A percentile compares a stretch with the other conserved stretches of the same genome.
These are phyloP conservation scores for Sonneratia caseolaris DNA, from an alignment of 345 rosid genomes.

Conservation along the genomic window DNA sequence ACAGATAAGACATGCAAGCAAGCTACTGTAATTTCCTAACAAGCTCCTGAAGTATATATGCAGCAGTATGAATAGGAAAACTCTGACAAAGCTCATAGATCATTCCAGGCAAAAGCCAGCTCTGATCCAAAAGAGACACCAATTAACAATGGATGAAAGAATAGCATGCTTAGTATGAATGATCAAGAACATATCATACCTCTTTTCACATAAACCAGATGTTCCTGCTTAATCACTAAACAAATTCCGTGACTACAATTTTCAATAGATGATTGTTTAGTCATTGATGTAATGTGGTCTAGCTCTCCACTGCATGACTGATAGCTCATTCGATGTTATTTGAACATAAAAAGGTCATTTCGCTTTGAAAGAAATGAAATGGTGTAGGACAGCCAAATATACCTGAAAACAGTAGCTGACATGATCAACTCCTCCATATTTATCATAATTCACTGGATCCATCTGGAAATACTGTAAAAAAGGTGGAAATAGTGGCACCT, in stretches of 20 bases:
- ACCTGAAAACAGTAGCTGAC: slow-evolving; percentile 90
- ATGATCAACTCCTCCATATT: slow-evolving; percentile 71
- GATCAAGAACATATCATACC: neutral
- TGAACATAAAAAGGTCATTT: neutral
- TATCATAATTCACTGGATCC: slow-evolving; percentile 57
- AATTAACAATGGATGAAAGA: neutral
- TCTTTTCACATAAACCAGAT: neutral
- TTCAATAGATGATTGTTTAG: neutral
- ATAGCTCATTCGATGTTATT: neutral
- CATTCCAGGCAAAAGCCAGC: neutral
- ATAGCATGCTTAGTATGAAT: neutral
- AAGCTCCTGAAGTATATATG: neutral
- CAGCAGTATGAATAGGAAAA: neutral
- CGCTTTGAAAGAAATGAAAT: neutral
- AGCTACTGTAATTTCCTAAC: neutral
- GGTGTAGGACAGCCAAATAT: slow-evolving; percentile 9
- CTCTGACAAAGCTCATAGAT: neutral
- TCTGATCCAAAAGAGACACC: neutral
- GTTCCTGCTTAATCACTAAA: neutral
- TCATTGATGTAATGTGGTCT: neutral
- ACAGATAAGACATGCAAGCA: neutral
- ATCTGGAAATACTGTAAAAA: slow-evolving; percentile 74
- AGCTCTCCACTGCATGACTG: neutral
- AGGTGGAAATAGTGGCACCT: slow-evolving; percentile 2
- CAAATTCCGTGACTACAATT: neutral